phyloP scores from a whole-genome alignment of 2,329 filamentous ascomycete genomes.

The Phyllosticta paracitricarpa region DNA sequence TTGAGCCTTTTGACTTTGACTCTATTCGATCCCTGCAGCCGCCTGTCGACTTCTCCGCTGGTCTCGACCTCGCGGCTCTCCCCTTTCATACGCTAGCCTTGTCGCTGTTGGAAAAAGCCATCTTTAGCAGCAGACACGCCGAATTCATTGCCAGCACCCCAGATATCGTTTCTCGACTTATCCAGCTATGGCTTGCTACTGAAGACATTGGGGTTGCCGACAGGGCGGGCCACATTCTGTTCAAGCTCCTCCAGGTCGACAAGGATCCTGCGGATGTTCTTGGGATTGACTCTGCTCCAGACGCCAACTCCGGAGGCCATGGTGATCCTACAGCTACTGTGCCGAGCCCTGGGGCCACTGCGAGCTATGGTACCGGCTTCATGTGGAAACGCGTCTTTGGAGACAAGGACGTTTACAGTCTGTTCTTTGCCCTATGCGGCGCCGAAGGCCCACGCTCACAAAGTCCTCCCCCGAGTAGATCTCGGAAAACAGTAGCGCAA shows the following conservation, averaged over 20 bases:
- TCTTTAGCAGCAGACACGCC: constrained; percentile 41
- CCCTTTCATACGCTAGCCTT: constrained; percentile 48
- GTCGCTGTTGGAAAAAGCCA: constrained; percentile 47
- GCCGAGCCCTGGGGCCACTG: neutral
- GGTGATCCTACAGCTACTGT: neutral
- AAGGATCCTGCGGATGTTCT: constrained; percentile 33
- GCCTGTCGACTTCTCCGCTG: constrained; percentile 40
- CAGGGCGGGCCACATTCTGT: constrained; percentile 43
- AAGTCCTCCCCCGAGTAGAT: constrained; percentile 33
- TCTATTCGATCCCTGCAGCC: constrained; percentile 33
- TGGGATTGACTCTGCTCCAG: constrained; percentile 16
- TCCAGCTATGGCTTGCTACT: constrained; percentile 50
- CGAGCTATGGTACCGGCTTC: constrained; percentile 26
- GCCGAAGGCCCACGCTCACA: constrained; percentile 27
- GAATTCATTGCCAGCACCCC: constrained; percentile 48
- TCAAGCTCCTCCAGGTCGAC: constrained; percentile 41
- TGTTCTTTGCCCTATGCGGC: constrained; percentile 47
- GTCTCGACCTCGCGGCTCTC: constrained; percentile 38
- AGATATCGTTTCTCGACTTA: constrained; percentile 43
- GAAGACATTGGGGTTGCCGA: constrained; percentile 45
- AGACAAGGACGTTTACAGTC: constrained; percentile 48
- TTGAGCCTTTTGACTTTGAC: constrained; percentile 33
- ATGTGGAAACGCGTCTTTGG: constrained; percentile 54
- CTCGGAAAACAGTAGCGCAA: constrained; percentile 49
- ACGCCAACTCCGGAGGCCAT: constrained; percentile 13